Evolutionary conservation across 179 eudicot species (phyloP).

Genomic region (Patellifolia procumbens): DNA sequence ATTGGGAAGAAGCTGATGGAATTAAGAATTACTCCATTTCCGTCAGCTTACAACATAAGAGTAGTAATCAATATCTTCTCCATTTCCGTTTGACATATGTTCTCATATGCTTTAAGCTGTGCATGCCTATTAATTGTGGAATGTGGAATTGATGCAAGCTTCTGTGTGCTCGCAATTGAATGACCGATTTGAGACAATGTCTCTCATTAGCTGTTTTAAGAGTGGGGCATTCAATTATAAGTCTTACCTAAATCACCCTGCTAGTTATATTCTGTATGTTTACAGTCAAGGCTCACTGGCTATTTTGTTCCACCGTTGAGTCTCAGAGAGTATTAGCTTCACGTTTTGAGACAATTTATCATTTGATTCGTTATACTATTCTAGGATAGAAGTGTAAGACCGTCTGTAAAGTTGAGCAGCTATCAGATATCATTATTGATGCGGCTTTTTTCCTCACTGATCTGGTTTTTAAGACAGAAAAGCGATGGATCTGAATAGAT

Average conservation of each 20-base stretch:
- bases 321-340: conserved; percentile 2
- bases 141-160: not conserved
- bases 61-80: not conserved
- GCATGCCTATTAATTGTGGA: not conserved
- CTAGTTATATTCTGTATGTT: not conserved
- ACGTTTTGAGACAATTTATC: not conserved
- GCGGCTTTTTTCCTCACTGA: not conserved
- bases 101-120: not conserved
- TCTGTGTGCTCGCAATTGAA: not conserved
- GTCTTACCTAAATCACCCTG: not conserved
- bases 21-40: too few relatives aligned
- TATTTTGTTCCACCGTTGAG: not conserved
- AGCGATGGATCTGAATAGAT: not conserved
- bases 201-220: not conserved
- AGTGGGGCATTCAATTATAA: not conserved
- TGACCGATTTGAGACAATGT: not conserved
- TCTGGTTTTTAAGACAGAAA: not conserved
- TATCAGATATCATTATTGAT: not conserved
- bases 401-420: conserved; percentile 2
- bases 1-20: too few relatives aligned
- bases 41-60: too few relatives aligned
- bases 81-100: not conserved
- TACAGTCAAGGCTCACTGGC: not conserved
- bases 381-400: not conserved
- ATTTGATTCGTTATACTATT: not conserved